A percentile compares a stretch with the other conserved stretches of the same genome.
Evolutionary conservation across 306 rosid genomes (phyloP).

Genomic region (Sindora glabra): DNA sequence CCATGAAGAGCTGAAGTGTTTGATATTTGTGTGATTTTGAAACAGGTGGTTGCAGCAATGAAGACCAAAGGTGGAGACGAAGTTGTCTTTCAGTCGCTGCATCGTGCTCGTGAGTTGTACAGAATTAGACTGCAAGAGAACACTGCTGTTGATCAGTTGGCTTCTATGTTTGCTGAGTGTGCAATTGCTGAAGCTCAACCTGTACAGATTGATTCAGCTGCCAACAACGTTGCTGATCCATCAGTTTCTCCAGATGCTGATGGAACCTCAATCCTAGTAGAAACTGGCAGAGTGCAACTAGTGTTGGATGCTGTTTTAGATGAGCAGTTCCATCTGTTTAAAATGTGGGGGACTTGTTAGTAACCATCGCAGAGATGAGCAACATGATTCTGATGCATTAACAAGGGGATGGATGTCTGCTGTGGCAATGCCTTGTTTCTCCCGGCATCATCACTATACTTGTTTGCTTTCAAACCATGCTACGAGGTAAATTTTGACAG

Average conservation of each 20-base stretch:
- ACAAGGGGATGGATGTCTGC: neutral
- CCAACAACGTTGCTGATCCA: conserved; percentile 1
- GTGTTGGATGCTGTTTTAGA: conserved; percentile 91
- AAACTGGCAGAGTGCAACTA: conserved; percentile 81
- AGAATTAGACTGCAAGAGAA: conserved; percentile 61
- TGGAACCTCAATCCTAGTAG: conserved; percentile 68
- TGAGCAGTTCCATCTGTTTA: conserved; percentile 90
- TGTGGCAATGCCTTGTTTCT: conserved; percentile 17
- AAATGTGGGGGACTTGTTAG: conserved; percentile 97
- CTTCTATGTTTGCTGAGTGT: conserved; percentile 93
- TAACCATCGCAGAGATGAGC: conserved; percentile 81
- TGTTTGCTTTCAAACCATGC: neutral
- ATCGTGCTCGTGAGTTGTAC: conserved; percentile 80
- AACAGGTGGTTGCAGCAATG: conserved; percentile 71
- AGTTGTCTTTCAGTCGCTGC: conserved; percentile 66
- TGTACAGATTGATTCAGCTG: conserved; percentile 23
- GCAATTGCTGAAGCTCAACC: conserved; percentile 91
- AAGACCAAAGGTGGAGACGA: conserved; percentile 80
- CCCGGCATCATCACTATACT: conserved; percentile 7
- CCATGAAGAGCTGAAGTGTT: too few species aligned
- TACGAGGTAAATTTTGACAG: neutral
- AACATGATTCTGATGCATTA: conserved; percentile 30
- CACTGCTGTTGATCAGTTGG: conserved; percentile 69
- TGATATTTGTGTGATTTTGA: conserved; percentile 10
- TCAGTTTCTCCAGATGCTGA: conserved; percentile 32